phyloP scores from a whole-genome alignment of 2,329 filamentous ascomycete species.

The Curvularia eragrostidis region DNA sequence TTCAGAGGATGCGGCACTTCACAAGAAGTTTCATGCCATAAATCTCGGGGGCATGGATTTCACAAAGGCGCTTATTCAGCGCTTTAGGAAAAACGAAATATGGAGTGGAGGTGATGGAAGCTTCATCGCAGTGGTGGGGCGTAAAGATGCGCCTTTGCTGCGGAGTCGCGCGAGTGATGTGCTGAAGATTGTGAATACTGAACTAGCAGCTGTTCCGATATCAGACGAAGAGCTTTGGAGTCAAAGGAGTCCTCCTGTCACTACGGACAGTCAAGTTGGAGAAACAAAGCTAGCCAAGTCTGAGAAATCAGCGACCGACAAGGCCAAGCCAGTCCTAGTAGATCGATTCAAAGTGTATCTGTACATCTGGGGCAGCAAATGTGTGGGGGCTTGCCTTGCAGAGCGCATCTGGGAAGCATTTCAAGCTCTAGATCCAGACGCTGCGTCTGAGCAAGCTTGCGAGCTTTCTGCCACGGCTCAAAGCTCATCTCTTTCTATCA shows the following conservation, averaged over 20 bases:
- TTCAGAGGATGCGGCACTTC: constrained; percentile 65
- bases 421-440: constrained; percentile 52
- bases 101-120: constrained; percentile 55
- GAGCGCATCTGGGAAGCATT: constrained; percentile 67
- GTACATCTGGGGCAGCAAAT: constrained; percentile 67
- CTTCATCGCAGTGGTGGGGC: constrained; percentile 65
- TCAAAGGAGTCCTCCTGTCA: constrained; percentile 43
- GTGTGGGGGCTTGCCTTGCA: constrained; percentile 66
- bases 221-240: constrained; percentile 65
- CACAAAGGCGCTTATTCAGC: constrained; percentile 63
- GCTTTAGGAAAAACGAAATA: constrained; percentile 59
- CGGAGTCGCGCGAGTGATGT: constrained; percentile 62
- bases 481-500: constrained; percentile 53
- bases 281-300: constrained; percentile 19
- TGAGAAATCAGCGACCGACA: constrained; percentile 41
- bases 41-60: constrained; percentile 67
- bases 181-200: constrained; percentile 67
- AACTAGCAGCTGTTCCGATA: constrained; percentile 67
- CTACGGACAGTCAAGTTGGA: constrained; percentile 3
- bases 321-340: constrained; percentile 34
- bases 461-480: constrained; percentile 23
- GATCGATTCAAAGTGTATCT: constrained; percentile 67
- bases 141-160: constrained; percentile 59
- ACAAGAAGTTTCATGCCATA: constrained; percentile 69
- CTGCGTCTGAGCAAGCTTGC: constrained; percentile 26